Evolutionary conservation across 768 basidiomycete species (phyloP).

Genomic region (Atractiella rhizophila): DNA sequence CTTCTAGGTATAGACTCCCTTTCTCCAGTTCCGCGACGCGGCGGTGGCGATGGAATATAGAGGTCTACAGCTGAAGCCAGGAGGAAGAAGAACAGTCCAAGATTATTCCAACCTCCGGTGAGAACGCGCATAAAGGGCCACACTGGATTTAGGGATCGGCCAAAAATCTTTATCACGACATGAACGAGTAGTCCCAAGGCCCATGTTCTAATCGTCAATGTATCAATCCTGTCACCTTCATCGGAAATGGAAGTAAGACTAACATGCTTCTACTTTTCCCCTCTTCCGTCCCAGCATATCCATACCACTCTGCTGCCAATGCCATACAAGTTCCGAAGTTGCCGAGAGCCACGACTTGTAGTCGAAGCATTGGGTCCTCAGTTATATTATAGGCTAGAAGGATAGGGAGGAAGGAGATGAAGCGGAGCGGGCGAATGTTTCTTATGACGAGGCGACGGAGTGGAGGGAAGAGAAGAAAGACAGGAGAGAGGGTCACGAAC

Average conservation of each 20-base stretch:
- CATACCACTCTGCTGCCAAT: no score
- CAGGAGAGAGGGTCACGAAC: constrained; percentile 43
- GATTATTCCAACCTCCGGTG: not conserved
- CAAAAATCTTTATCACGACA: constrained; percentile 45
- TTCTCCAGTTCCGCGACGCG: not conserved
- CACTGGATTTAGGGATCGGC: constrained; percentile 10
- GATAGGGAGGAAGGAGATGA: constrained; percentile 25
- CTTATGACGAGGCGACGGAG: constrained; percentile 29
- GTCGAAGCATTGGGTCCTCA: no score
- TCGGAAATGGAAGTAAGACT: no score
- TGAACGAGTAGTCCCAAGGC: constrained; percentile 45
- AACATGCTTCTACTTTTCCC: no score
- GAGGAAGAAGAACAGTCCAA: constrained; percentile 2
- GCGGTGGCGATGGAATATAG: not conserved
- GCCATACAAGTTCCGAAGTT: no score
- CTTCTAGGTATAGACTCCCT: not conserved
- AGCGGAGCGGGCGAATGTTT: constrained; percentile 29
- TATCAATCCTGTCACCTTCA: no score
- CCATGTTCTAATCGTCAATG: no score
- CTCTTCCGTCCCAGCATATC: no score
- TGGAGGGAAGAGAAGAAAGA: constrained; percentile 30
- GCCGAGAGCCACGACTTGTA: no score
- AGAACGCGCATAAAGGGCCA: constrained; percentile 10
- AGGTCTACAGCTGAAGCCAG: constrained; percentile 1
- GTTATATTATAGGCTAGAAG: no score